These are phyloP conservation scores for Exserohilum rostratum DNA, from an alignment of 2,329 filamentous ascomycete genomes.

Conservation along the genomic window DNA sequence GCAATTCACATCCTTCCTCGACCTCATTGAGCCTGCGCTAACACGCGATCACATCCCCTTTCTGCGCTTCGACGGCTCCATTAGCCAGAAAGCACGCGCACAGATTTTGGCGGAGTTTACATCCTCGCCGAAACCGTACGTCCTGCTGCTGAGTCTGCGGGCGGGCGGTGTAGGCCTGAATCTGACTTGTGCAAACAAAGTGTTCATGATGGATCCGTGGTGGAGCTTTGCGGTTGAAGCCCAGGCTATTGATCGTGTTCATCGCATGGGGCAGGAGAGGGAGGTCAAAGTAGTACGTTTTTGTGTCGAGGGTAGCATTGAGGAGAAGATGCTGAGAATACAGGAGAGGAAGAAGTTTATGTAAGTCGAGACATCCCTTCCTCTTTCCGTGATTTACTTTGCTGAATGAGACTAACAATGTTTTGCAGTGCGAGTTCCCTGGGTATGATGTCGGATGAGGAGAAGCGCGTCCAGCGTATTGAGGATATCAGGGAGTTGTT, in stretches of 20 bases:
- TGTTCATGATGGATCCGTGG: conserved; percentile 99
- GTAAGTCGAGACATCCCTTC: conserved; percentile 60
- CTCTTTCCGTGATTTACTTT: not conserved
- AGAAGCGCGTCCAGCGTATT: conserved; percentile 86
- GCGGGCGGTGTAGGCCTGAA: conserved; percentile 96
- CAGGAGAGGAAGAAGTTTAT: conserved; percentile 97
- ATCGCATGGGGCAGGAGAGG: conserved; percentile 90
- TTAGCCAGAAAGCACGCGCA: conserved; percentile 83
- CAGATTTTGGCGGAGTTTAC: conserved; percentile 77
- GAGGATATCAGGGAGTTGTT: conserved; percentile 94
- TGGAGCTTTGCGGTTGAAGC: conserved; percentile 98
- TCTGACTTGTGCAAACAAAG: conserved; percentile 82
- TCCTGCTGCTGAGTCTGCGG: conserved; percentile 82
- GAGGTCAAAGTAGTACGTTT: conserved; percentile 88
- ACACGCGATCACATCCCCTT: conserved; percentile 72
- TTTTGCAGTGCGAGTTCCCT: conserved; percentile 80
- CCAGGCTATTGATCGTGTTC: conserved; percentile 95
- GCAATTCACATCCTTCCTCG: conserved; percentile 95
- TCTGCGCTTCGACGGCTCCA: conserved; percentile 89
- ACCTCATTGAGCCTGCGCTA: conserved; percentile 85
- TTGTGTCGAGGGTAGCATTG: conserved; percentile 87
- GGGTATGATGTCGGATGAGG: conserved; percentile 93
- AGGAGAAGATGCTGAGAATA: conserved; percentile 90
- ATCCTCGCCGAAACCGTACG: conserved; percentile 62
- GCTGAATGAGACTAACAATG: conserved; percentile 27